Base-by-base conservation (phyloP, 192 early-diverging fungal species). In the Coemansia sp. region DNA sequence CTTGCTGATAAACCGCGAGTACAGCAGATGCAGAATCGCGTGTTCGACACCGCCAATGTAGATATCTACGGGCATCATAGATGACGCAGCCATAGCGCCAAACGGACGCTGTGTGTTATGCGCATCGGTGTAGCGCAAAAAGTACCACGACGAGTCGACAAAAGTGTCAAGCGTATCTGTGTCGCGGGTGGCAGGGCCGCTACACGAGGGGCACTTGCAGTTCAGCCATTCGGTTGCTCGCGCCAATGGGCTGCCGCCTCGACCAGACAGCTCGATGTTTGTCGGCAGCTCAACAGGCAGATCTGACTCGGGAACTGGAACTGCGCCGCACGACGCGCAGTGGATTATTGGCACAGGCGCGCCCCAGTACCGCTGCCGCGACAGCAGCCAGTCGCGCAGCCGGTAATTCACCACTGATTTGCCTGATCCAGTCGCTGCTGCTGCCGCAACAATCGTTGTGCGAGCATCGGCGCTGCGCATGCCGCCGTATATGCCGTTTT, bases 111-210 rank as follows among this genome's bases (percentile, higher is more conserved):
- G 12, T 11, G 42, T 52, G 74, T 94, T 96, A 12, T 88, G 70
- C 2, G 93, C 82, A 64, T 96, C 94, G 0, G 86, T 64, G 63
- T 84, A 94, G 49, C 96, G 83, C 68, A 98, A 75, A 83, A 89
- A 98, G 64, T 98, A 98, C 94, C 94, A 98, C 0, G 96, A 90
- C 4, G 93, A 96, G 66, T 98, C 96, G 7, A 98, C 90, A 85
- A 98, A 98, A 3, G 96, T 98, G 66, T 98, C 96, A 87, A 98
- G 94, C 3, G 96, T 96, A 59, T 98, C 96, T 12, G 89, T 87
- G 42, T 96, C 96, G 31, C 91, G 83, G 56, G 77, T 79, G 8
- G 94, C 93, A 2, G 87, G 68, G 23, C 84, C 82, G 21, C 82
- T 64, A 58, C 92, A 94, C 61, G 83, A 82, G 55, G 92, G 92